Evolutionary conservation across 2,329 filamentous ascomycete genomes (phyloP).

Genomic region (Epicoccum nigrum): DNA sequence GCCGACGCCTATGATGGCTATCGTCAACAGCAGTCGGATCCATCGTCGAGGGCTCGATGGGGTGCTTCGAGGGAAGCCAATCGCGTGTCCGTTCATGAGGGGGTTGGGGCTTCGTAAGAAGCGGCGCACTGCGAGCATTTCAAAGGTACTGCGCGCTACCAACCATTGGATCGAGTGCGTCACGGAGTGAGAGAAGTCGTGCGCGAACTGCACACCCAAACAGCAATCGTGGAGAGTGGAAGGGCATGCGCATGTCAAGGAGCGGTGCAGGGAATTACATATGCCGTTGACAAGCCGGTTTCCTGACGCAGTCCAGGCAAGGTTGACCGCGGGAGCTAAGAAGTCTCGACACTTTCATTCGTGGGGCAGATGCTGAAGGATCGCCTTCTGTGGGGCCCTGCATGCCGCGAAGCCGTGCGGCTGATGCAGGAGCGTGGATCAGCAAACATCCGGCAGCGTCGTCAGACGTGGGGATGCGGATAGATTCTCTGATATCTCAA

Average conservation of each 20-base stretch:
- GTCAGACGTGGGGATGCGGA: background rate
- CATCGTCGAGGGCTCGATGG: constrained; percentile 7
- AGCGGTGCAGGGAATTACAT: constrained; percentile 4
- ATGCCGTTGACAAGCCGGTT: constrained; percentile 8
- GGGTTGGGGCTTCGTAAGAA: constrained; percentile 11
- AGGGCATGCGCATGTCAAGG: background rate
- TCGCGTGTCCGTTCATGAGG: constrained; percentile 13
- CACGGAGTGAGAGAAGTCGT: background rate
- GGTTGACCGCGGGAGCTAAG: constrained; percentile 9
- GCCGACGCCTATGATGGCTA: constrained; percentile 12
- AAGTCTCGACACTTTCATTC: constrained; percentile 4
- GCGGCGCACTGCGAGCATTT: constrained; percentile 14
- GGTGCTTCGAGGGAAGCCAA: constrained; percentile 4
- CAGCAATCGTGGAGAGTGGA: background rate
- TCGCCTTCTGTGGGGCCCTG: constrained; percentile 1
- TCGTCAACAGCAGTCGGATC: constrained; percentile 10
- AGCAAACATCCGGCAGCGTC: background rate
- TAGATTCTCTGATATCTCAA: background rate
- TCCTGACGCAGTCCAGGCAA: constrained; percentile 6
- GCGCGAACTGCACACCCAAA: background rate
- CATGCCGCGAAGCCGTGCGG: constrained; percentile 5
- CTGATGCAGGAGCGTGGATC: constrained; percentile 1
- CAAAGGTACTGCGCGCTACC: background rate
- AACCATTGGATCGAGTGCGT: constrained; percentile 8
- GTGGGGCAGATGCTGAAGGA: background rate